Conservation (phyloP, 1,284 basidiomycete genomes). For the Cutaneotrichosporon sp. region DNA sequence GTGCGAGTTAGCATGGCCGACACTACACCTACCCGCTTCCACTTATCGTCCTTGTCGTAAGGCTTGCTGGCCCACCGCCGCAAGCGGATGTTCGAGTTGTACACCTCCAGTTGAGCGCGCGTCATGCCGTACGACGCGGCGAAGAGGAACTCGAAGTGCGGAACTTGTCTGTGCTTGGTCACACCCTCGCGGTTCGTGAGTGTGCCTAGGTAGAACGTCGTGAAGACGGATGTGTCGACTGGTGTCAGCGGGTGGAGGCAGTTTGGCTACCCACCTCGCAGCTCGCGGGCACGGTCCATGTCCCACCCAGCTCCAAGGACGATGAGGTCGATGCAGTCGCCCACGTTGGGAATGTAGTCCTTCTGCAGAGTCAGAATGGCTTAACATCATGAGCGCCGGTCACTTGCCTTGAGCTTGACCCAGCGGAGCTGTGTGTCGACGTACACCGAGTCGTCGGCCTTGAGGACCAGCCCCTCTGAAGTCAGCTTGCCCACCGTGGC, state of each 20-base stretch:
- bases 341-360: conserved; percentile 79
- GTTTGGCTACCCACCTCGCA: conserved; percentile 61
- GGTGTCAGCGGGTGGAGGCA: background rate
- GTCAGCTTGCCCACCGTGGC: background rate
- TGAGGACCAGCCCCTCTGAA: conserved; percentile 69
- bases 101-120: conserved; percentile 65
- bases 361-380: conserved; percentile 58
- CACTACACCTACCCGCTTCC: conserved; percentile 35
- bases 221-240: conserved; percentile 73
- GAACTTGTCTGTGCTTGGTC: conserved; percentile 40
- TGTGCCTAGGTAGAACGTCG: conserved; percentile 73
- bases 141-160: conserved; percentile 71
- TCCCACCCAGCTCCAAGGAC: conserved; percentile 77
- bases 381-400: background rate
- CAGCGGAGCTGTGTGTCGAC: conserved; percentile 65
- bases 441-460: conserved; percentile 68
- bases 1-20: background rate
- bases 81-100: conserved; percentile 67
- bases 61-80: conserved; percentile 42
- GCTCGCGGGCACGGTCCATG: conserved; percentile 69
- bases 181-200: conserved; percentile 40
- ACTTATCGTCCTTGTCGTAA: conserved; percentile 39
- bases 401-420: conserved; percentile 66
- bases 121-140: conserved; percentile 70
- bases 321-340: conserved; percentile 77